Percentiles rank a stretch among this genome's conserved stretches.
phyloP scores from a whole-genome alignment of 1,284 basidiomycete species.

The Irpex sp. region DNA sequence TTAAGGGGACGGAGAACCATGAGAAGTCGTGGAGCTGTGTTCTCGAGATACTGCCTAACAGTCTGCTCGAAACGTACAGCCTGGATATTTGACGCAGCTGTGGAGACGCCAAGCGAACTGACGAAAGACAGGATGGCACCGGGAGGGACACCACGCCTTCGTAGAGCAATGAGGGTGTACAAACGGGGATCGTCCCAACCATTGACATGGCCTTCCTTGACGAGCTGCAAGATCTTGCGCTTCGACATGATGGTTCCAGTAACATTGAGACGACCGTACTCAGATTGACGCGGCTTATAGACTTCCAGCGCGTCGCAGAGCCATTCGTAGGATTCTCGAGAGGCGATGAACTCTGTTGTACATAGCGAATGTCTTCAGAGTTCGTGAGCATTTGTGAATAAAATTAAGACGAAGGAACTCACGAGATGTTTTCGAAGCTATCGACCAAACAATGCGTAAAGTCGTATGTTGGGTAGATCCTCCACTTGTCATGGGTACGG shows the following conservation, averaged over 20 bases:
- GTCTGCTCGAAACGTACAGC: constrained; percentile 88
- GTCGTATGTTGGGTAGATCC: constrained; percentile 96
- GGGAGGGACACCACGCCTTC: constrained; percentile 93
- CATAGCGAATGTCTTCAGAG: constrained; percentile 87
- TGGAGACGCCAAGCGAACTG: constrained; percentile 90
- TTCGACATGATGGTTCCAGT: constrained; percentile 98
- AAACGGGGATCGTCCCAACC: constrained; percentile 99
- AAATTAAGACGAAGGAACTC: constrained; percentile 27
- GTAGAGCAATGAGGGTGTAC: constrained; percentile 94
- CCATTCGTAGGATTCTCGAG: constrained; percentile 98
- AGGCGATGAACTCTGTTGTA: constrained; percentile 95
- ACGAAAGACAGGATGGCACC: constrained; percentile 95
- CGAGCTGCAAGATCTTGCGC: constrained; percentile 91
- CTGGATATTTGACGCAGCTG: constrained; percentile 82
- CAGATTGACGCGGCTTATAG: constrained; percentile 98
- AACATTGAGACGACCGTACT: constrained; percentile 92
- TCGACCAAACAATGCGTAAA: constrained; percentile 99
- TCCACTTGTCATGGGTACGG: constrained; percentile 92
- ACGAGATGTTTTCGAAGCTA: constrained; percentile 99
- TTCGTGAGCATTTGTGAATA: constrained; percentile 4
- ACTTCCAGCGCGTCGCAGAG: constrained; percentile 95
- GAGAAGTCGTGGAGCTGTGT: constrained; percentile 83
- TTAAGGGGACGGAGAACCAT: constrained; percentile 93
- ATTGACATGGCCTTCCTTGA: constrained; percentile 79
- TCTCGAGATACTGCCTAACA: constrained; percentile 89